A percentile compares a stretch with the other conserved stretches of the same genome.
These are phyloP conservation scores for Fomitopsis schrenkii DNA, from an alignment of 1,284 basidiomycete genomes.

Conservation along the genomic window DNA sequence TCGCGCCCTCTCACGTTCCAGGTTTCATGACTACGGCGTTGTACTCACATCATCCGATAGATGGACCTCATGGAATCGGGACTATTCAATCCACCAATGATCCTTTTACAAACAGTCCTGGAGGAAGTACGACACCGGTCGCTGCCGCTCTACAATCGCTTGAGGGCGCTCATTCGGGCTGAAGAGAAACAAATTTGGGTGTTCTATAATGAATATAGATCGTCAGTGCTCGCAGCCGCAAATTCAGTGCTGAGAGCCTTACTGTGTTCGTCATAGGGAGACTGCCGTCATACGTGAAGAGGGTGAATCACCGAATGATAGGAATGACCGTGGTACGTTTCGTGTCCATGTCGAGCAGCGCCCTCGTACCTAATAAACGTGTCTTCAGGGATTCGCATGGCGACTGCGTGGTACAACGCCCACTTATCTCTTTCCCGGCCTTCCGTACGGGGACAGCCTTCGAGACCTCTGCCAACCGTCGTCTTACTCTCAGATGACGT, in stretches of 20 bases:
- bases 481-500: constrained; percentile 89
- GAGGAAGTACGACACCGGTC: constrained; percentile 96
- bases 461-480: constrained; percentile 51
- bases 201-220: constrained; percentile 90
- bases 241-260: background rate
- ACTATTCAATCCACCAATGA: constrained; percentile 73
- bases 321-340: constrained; percentile 81
- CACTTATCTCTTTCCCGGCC: constrained; percentile 61
- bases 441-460: constrained; percentile 42
- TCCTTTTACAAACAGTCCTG: constrained; percentile 92
- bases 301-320: constrained; percentile 83
- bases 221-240: constrained; percentile 42
- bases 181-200: constrained; percentile 84
- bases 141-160: constrained; percentile 88
- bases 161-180: constrained; percentile 76
- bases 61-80: constrained; percentile 88
- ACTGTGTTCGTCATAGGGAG: constrained; percentile 44
- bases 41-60: constrained; percentile 33
- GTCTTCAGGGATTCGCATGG: constrained; percentile 73
- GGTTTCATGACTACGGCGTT: background rate
- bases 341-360: background rate
- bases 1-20: constrained; percentile 4
- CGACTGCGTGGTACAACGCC: constrained; percentile 79
- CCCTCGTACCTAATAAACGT: background rate
- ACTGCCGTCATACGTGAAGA: constrained; percentile 73